Evolutionary conservation across 768 basidiomycete genomes (phyloP), one percentile per base, ranked within the genome.

Genomic region (Boletus pseudo-olivaceus): DNA sequence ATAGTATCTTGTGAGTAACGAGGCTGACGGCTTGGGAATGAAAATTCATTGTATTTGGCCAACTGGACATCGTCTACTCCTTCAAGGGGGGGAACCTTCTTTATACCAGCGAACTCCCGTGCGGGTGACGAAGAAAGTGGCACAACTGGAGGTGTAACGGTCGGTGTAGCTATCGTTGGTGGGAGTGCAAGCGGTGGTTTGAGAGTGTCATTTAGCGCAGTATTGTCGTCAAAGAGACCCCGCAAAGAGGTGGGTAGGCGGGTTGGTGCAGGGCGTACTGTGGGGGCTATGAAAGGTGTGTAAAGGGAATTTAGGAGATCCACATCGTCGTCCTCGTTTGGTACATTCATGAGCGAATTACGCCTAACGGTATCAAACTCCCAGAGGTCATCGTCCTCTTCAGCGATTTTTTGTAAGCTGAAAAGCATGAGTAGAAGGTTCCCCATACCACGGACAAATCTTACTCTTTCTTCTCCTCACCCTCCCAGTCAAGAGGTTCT

Each of bases 221-320:
- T 62, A 10, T 78, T 80, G 42, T 84, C 81, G 52, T 89, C 88
- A 67, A 97, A 97, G 10, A 97, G 75, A 35, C 78, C 75, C 0
- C 92, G 87, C 3, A 95, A 75, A 1, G 90, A 93, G 2, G 85
- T 83, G 2, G 93, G 93, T 11, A 93, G 64, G 44, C 78, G 76
- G 15, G 78, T 76, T n/a, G 76, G 59, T 38, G 71, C 62, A 2
- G 81, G 78, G 14, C 82, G 78, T 30, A 85, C 68, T 23, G 84
- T 87, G 17, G 75, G 60, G 50, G 75, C 73, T 11, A 64, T 53
- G 14, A 63, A 50, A 37, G 48, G 29, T 14, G 55, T 23, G 23
- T 59, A 65, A 40, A 49, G 44, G 14, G 57, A 59, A 51, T 50
- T 62, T 42, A 52, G 52, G 41, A 49, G 20, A 38, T 56, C 59